Evolutionary conservation across 345 rosid genomes (phyloP).

Genomic region (Anastatica hierochuntica): DNA sequence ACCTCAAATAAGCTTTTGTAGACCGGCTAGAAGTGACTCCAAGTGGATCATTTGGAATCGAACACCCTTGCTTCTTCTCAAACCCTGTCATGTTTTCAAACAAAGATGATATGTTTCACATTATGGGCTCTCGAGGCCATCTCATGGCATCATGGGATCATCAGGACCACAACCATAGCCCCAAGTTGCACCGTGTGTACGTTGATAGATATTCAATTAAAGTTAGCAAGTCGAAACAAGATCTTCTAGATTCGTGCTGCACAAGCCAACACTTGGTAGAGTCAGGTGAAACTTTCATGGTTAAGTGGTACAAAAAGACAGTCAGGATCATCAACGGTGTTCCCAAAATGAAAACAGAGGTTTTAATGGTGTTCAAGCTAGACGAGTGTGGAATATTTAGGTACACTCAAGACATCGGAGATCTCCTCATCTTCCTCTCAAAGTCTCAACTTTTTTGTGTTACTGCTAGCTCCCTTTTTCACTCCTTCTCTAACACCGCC

Average conservation of each 20-base stretch:
- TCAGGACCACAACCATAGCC: no score
- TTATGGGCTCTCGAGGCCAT: no score
- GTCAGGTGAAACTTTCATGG: not conserved
- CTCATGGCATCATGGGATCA: not conserved
- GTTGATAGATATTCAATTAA: no score
- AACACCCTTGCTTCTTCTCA: not conserved
- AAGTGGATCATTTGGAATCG: not conserved
- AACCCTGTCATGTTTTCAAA: not conserved
- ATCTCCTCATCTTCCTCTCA: not conserved
- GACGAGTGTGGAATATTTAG: not conserved
- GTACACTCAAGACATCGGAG: not conserved
- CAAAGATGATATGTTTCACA: not conserved
- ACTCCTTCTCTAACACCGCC: no score
- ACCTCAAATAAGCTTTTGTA: not conserved
- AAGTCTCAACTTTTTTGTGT: not conserved
- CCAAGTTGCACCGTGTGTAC: no score
- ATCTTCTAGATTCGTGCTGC: not conserved
- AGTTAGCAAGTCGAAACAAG: no score
- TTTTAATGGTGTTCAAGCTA: not conserved
- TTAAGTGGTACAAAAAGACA: not conserved
- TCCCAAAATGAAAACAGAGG: not conserved
- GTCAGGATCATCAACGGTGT: not conserved
- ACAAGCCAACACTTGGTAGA: not conserved
- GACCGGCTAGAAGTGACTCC: not conserved
- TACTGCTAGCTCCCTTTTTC: not conserved